Evolutionary conservation across 148 eudicot species (phyloP), one percentile per base, ranked within the genome.

Genomic region (Cornus controversa): DNA sequence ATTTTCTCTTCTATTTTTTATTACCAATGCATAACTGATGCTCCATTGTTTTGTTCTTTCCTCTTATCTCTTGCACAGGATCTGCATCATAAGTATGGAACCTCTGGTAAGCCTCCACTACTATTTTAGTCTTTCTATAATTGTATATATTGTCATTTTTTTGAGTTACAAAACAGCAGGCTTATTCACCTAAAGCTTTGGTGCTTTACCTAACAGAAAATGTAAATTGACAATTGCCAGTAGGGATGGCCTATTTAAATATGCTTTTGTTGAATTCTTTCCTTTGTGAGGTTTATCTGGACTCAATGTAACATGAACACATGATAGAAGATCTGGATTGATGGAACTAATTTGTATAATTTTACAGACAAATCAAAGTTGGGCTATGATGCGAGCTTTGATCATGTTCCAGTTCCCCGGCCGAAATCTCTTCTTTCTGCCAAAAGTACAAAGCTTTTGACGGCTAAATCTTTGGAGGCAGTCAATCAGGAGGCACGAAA

Each of bases 11-110:
- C 20, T 25, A 4, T 60, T 60, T 60, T 60, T 60, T 60, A 3
- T 2, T 22, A n/a, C 25, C 24, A 22, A 60, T 6, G 64, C 20
- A 20, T 60, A 60, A 60, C 6, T 45, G 45, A 1, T 72, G 28
- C 6, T 70, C 50, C 37, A 72, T 6, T 14, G 4, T 75, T 78
- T 31, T 27, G 11, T 26, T 22, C 28, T 70, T 4, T 64, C 11
- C 60, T 60, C 47, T 72, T 57, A 27, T 74, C 36, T 70, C 79
- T 57, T 82, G 66, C 64, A 45, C 89, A 96, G 99, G 98, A 90
- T 85, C 66, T 92, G 82, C 88, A 89, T 75, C 89, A 82, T 78
- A 92, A 92, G 75, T 83, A 84, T 77, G 87, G 84, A 76, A 80
- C 60, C 79, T 62, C 74, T 45, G 90, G 92, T 96, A 78, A 88